Conservation (phyloP, 352 stramenopile species). For the Thalassiosira hispida region DNA sequence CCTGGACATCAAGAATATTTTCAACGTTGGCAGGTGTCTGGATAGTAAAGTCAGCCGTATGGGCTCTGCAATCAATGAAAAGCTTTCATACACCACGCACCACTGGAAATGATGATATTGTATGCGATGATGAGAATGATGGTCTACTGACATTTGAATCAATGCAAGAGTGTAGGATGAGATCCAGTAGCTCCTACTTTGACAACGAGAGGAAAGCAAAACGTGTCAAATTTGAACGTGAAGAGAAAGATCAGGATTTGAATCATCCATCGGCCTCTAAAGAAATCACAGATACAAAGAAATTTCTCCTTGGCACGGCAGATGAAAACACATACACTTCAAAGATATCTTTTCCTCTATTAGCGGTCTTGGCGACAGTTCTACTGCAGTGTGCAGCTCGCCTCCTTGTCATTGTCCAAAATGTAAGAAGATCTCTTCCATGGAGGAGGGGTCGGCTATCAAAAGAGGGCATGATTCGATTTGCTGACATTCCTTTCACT, state of each 20-base stretch:
- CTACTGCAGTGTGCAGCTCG: constrained; percentile 41
- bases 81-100: too few species aligned
- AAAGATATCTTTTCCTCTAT: constrained; percentile 38
- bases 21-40: constrained; percentile 29
- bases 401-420: constrained; percentile 49
- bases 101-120: constrained; percentile 7
- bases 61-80: constrained; percentile 14
- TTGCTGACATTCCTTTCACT: constrained; percentile 53
- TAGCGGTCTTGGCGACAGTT: constrained; percentile 37
- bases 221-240: constrained; percentile 12
- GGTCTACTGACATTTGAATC: constrained; percentile 24
- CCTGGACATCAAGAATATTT: constrained; percentile 16
- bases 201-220: background rate
- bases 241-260: constrained; percentile 2
- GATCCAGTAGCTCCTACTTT: constrained; percentile 10
- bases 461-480: constrained; percentile 12
- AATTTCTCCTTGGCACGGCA: constrained; percentile 27
- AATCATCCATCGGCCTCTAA: constrained; percentile 7
- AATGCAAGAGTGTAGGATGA: constrained; percentile 13
- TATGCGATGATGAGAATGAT: constrained; percentile 11
- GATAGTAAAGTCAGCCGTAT: constrained; percentile 30
- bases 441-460: constrained; percentile 10
- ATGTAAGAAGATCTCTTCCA: constrained; percentile 30
- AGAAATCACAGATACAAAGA: constrained; percentile 30
- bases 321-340: constrained; percentile 14